These are phyloP conservation scores for Vinca minor DNA, from an alignment of 257 asterid species.

Conservation along the genomic window DNA sequence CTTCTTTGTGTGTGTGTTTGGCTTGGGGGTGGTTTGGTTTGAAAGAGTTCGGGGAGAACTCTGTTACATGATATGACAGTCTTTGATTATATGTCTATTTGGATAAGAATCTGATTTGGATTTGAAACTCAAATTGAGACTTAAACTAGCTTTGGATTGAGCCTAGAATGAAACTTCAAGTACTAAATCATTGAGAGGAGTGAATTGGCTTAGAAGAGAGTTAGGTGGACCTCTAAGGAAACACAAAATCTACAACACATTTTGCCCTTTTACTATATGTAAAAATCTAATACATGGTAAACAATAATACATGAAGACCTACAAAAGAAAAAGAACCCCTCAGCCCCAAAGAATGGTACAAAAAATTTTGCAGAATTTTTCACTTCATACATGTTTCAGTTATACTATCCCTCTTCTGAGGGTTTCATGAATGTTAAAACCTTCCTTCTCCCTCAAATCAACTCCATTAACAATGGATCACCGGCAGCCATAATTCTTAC, in stretches of 20 bases:
- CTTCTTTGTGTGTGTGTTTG: too few species aligned
- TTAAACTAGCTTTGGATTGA: too few species aligned
- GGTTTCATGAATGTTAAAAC: conserved; percentile 12
- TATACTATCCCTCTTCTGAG: too few species aligned
- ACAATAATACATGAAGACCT: conserved; percentile 30
- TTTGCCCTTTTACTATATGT: conserved; percentile 21
- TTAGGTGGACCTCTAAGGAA: too few species aligned
- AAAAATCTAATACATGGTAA: conserved; percentile 25
- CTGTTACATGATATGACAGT: not conserved
- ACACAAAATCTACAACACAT: too few species aligned
- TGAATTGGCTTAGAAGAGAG: too few species aligned
- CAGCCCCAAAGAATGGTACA: conserved; percentile 36
- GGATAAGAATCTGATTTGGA: too few species aligned
- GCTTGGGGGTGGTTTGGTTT: not conserved
- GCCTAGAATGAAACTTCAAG: too few species aligned
- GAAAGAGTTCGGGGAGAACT: not conserved
- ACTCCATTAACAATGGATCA: conserved; percentile 88
- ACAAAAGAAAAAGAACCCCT: conserved; percentile 29
- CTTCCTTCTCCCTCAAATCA: conserved; percentile 43
- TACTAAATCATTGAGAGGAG: too few species aligned
- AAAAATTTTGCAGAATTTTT: conserved; percentile 30
- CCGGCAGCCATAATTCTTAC: conserved; percentile 90
- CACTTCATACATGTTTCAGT: conserved; percentile 33
- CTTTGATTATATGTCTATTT: too few species aligned
- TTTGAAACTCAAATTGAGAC: too few species aligned